Evolutionary conservation across 495 filamentous ascomycete species (phyloP).

Genomic region (Sphaerosporella brunnea): DNA sequence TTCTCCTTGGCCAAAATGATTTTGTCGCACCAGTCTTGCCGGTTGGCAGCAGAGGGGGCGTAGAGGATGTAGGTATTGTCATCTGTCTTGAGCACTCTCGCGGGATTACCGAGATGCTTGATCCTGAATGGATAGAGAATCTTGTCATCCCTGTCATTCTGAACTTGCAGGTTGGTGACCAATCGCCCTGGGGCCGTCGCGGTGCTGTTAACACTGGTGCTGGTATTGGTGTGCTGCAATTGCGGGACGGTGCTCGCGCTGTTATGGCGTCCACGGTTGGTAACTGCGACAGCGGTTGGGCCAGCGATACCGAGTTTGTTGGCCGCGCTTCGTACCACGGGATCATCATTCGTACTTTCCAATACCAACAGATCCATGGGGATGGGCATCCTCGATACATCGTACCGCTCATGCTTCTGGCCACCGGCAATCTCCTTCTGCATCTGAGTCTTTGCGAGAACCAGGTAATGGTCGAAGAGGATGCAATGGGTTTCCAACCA

Average conservation of each 20-base stretch:
- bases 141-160: constrained; percentile 49
- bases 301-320: constrained; percentile 43
- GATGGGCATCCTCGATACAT: constrained; percentile 90
- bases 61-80: constrained; percentile 60
- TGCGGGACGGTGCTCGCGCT: constrained; percentile 30
- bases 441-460: constrained; percentile 65
- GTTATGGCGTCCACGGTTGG: constrained; percentile 21
- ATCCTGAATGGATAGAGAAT: constrained; percentile 87
- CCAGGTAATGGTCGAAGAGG: constrained; percentile 90
- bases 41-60: constrained; percentile 50
- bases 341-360: constrained; percentile 79
- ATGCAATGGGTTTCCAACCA: constrained; percentile 87
- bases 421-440: constrained; percentile 45
- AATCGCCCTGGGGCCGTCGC: constrained; percentile 21
- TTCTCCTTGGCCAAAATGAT: constrained; percentile 87
- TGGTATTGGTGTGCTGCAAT: constrained; percentile 48
- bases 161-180: constrained; percentile 30
- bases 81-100: constrained; percentile 31
- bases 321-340: constrained; percentile 47
- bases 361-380: constrained; percentile 91
- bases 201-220: constrained; percentile 15
- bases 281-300: constrained; percentile 38
- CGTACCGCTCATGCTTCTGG: constrained; percentile 67
- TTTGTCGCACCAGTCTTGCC: constrained; percentile 79
- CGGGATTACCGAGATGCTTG: constrained; percentile 79